These are phyloP conservation scores for Salix suchowensis DNA, from an alignment of 345 rosid genomes.

Conservation along the genomic window DNA sequence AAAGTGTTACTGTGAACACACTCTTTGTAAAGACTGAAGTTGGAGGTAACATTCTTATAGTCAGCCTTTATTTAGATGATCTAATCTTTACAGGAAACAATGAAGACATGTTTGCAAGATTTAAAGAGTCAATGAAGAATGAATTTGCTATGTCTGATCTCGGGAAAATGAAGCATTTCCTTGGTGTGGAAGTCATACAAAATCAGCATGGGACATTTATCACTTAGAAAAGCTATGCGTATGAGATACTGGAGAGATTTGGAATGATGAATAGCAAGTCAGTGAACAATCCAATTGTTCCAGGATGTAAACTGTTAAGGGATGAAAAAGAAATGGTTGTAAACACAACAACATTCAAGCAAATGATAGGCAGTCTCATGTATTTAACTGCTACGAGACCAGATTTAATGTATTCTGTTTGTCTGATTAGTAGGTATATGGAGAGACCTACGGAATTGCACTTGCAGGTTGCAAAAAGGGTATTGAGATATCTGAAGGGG, in stretches of 20 bases:
- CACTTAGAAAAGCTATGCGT: not conserved
- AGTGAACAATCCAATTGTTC: not conserved
- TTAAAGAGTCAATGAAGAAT: not conserved
- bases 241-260: not conserved
- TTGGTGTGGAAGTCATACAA: not conserved
- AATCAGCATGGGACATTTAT: not conserved
- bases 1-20: not conserved
- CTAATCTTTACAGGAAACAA: not conserved
- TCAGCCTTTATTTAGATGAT: not conserved
- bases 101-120: not conserved
- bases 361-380: not conserved
- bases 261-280: not conserved
- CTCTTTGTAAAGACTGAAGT: not conserved
- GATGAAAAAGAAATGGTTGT: not conserved
- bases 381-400: not conserved
- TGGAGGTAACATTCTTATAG: not conserved
- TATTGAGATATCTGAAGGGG: not conserved
- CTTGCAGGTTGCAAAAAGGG: not conserved
- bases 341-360: not conserved
- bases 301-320: not conserved
- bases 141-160: not conserved
- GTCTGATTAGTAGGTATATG: not conserved
- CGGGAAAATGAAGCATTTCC: not conserved
- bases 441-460: not conserved
- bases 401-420: not conserved